Conservation (phyloP, 306 rosid species). For the Rubus idaeus region DNA sequence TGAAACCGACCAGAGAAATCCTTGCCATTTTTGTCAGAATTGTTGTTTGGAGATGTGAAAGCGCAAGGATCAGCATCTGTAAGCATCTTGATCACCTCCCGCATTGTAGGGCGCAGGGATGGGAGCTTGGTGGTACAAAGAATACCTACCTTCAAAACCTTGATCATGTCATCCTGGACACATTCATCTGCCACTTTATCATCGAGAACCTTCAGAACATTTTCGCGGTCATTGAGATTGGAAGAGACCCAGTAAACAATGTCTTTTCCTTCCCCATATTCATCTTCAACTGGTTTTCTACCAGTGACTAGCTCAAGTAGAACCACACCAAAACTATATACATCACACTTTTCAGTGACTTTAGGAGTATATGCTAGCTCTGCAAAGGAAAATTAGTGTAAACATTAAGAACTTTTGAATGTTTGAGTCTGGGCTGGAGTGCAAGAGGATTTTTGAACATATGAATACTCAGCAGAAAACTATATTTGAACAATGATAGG, state of each 20-base stretch:
- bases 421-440: not conserved
- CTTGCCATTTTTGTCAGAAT: constrained; percentile 31
- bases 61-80: constrained; percentile 60
- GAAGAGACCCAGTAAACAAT: constrained; percentile 79
- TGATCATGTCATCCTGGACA: constrained; percentile 59
- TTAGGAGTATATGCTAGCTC: constrained; percentile 81
- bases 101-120: constrained; percentile 81
- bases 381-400: constrained; percentile 28
- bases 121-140: constrained; percentile 83
- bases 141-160: constrained; percentile 73
- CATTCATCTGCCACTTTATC: constrained; percentile 44
- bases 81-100: constrained; percentile 88
- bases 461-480: not conserved
- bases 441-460: not conserved
- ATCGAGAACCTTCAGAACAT: constrained; percentile 60
- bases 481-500: not conserved
- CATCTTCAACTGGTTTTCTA: constrained; percentile 73
- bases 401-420: not conserved
- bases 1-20: constrained; percentile 23
- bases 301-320: constrained; percentile 79
- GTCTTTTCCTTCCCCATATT: constrained; percentile 87
- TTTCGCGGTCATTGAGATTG: constrained; percentile 57
- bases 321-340: constrained; percentile 91
- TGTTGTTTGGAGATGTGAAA: constrained; percentile 20
- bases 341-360: constrained; percentile 81